These are phyloP conservation scores for Emericellopsis terricola DNA, from an alignment of 495 filamentous ascomycete species.

Conservation along the genomic window DNA sequence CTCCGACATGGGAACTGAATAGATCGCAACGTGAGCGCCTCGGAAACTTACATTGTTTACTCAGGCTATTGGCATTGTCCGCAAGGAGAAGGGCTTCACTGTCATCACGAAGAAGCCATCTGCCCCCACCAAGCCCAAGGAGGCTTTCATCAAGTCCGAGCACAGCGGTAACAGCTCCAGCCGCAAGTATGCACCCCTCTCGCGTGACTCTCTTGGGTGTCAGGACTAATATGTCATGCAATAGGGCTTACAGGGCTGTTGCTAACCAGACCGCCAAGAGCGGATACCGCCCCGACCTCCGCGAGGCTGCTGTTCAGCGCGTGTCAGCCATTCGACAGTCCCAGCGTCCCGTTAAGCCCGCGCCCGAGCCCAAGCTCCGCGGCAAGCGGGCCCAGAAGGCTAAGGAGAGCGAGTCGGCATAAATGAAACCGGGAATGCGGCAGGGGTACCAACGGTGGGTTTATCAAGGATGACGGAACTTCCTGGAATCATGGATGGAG, in stretches of 20 bases:
- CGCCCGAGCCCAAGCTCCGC: conserved; percentile 52
- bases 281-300: conserved; percentile 75
- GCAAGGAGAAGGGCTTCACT: conserved; percentile 50
- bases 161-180: conserved; percentile 49
- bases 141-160: conserved; percentile 40
- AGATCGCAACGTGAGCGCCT: background rate
- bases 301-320: conserved; percentile 70
- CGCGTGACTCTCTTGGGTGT: too few relatives aligned
- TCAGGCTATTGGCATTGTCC: conserved; percentile 65
- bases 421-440: conserved; percentile 2
- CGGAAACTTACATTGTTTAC: conserved; percentile 9
- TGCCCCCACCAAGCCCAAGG: conserved; percentile 47
- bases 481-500: conserved; percentile 1
- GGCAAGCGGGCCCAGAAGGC: conserved; percentile 71
- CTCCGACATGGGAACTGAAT: background rate
- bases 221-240: background rate
- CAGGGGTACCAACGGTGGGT: conserved; percentile 4
- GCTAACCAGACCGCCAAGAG: conserved; percentile 63
- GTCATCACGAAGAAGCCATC: conserved; percentile 73
- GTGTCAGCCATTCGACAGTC: conserved; percentile 70
- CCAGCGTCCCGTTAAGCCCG: conserved; percentile 62
- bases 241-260: conserved; percentile 74
- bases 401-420: conserved; percentile 11
- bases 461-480: conserved; percentile 1
- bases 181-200: conserved; percentile 81